Conservation (phyloP, 129 eudicot genomes). For the Apium graveolens region DNA sequence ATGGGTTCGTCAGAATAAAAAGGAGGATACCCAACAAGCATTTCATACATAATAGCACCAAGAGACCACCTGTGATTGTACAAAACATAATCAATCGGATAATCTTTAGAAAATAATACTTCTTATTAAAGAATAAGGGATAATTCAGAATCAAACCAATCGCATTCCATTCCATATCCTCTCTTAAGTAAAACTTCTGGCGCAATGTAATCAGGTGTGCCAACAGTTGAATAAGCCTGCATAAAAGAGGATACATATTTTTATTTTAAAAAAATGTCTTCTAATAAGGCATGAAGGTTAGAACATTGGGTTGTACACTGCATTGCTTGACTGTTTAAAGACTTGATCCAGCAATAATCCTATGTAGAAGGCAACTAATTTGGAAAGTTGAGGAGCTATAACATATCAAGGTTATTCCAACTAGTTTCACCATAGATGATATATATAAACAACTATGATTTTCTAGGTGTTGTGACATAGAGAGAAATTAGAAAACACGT, state of each 20-base stretch:
- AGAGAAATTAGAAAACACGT: background rate
- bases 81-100: slow-evolving; percentile 2
- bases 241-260: slow-evolving; percentile 6
- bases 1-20: slow-evolving; percentile 98
- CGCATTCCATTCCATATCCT: slow-evolving; percentile 99
- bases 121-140: background rate
- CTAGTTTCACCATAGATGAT: background rate
- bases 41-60: slow-evolving; percentile 99
- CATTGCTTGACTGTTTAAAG: background rate
- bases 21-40: slow-evolving; percentile 99
- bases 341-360: background rate
- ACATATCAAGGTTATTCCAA: background rate
- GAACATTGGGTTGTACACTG: background rate
- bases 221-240: slow-evolving; percentile 98
- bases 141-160: slow-evolving; percentile 55
- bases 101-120: background rate
- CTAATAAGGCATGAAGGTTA: background rate
- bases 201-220: slow-evolving; percentile 98
- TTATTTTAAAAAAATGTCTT: background rate
- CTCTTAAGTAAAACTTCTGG: slow-evolving; percentile 95
- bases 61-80: slow-evolving; percentile 83
- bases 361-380: background rate
- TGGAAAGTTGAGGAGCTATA: background rate
- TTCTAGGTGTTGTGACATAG: background rate
- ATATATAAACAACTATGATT: background rate